A percentile compares a stretch with the other conserved stretches of the same genome.
These are phyloP conservation scores for Penicillium psychrofluorescens DNA, from an alignment of 495 filamentous ascomycete species.

Conservation along the genomic window DNA sequence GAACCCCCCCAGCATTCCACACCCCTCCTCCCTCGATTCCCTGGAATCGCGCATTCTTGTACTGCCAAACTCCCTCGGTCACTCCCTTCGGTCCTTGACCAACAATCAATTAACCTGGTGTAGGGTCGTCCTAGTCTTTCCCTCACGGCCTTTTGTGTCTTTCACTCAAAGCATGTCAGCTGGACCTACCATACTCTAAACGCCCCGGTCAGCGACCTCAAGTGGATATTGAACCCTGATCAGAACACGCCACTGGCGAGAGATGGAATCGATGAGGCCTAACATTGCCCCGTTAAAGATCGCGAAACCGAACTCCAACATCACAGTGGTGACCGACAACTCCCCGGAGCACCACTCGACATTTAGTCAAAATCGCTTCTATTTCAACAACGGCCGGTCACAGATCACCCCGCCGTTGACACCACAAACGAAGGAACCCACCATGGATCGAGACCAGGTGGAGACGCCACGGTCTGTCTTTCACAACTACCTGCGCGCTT, in stretches of 20 bases:
- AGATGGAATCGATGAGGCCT: slow-evolving; percentile 34
- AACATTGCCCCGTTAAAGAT: slow-evolving; percentile 71
- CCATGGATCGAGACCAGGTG: slow-evolving; percentile 36
- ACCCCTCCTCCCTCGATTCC: slow-evolving; percentile 13
- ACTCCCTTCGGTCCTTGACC: slow-evolving; percentile 8
- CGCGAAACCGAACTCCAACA: slow-evolving; percentile 51
- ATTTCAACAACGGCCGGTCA: slow-evolving; percentile 18
- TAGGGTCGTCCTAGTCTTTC: slow-evolving; percentile 15
- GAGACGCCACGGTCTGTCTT: slow-evolving; percentile 58
- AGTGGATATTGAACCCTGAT: slow-evolving; percentile 7
- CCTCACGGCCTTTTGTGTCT: slow-evolving; percentile 2
- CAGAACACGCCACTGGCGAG: slow-evolving; percentile 8
- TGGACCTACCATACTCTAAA: slow-evolving; percentile 20
- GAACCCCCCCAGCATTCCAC: slow-evolving; percentile 26
- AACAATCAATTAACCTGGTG: slow-evolving; percentile 19
- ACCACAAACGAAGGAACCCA: slow-evolving; percentile 50
- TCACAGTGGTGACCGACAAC: slow-evolving; percentile 27
- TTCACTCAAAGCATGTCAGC: slow-evolving; percentile 24
- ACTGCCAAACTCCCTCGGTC: slow-evolving; percentile 1
- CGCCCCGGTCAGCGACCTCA: slow-evolving; percentile 28
- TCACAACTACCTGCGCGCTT: slow-evolving; percentile 93
- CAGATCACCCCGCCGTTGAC: slow-evolving; percentile 71
- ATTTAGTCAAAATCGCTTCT: slow-evolving; percentile 19
- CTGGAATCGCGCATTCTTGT: slow-evolving; percentile 25
- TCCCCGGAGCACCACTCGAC: slow-evolving; percentile 19